Conservation (phyloP, 1,284 basidiomycete species). For the Cutaneotrichosporon sp. region DNA sequence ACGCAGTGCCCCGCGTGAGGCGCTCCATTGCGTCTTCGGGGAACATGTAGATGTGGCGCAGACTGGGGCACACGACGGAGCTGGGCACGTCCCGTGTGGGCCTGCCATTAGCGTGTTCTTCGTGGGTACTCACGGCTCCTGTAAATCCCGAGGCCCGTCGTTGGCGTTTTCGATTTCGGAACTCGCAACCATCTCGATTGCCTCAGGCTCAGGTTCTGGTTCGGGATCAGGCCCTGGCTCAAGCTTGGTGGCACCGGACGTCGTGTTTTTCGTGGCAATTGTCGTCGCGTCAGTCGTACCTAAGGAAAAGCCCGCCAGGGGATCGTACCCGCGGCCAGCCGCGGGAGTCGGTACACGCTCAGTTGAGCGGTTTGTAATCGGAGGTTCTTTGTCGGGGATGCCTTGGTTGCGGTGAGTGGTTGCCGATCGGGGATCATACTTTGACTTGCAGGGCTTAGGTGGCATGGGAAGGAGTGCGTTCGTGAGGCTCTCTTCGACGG, state of each 20-base stretch:
- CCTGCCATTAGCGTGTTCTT: neutral
- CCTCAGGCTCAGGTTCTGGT: neutral
- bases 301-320: neutral
- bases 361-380: slow-evolving; percentile 3
- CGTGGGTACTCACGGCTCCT: neutral
- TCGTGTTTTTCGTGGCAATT: neutral
- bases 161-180: neutral
- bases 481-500: slow-evolving; percentile 10
- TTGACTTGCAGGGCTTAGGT: neutral
- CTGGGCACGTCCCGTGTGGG: neutral
- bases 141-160: neutral
- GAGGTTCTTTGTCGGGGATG: neutral
- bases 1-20: neutral
- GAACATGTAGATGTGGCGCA: slow-evolving; percentile 5
- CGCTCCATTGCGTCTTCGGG: neutral
- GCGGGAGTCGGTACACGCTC: neutral
- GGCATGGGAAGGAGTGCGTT: neutral
- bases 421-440: neutral
- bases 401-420: slow-evolving; percentile 7
- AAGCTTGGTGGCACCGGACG: neutral
- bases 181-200: neutral
- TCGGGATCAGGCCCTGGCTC: neutral
- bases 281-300: neutral
- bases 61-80: neutral
- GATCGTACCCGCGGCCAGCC: neutral